Evolutionary conservation across 306 rosid genomes (phyloP).

Genomic region (Heteromeles arbutifolia): DNA sequence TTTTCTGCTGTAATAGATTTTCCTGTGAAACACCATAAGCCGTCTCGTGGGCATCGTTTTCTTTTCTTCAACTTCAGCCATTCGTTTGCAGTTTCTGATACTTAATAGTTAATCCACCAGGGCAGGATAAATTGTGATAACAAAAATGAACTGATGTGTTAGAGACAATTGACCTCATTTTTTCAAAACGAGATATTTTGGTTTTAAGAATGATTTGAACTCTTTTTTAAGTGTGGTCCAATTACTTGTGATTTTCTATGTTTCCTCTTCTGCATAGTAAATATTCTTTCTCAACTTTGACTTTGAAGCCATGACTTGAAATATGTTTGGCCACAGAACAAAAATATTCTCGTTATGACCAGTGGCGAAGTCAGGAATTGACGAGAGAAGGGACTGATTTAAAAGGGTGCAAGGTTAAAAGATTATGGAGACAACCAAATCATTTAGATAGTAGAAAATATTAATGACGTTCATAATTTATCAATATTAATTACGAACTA

Average conservation of each 20-base stretch:
- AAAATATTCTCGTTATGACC: no score
- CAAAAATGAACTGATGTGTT: neutral
- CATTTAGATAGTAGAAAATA: no score
- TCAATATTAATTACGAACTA: no score
- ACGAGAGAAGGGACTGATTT: no score
- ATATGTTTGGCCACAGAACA: neutral
- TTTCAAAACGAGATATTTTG: neutral
- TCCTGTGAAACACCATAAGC: no score
- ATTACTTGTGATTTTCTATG: conserved; percentile 3
- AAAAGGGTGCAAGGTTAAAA: no score
- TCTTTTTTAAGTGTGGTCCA: neutral
- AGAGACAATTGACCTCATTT: neutral
- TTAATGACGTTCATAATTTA: no score
- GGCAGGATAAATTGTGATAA: neutral
- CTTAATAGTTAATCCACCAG: neutral
- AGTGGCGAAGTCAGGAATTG: no score
- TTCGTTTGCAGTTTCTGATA: neutral
- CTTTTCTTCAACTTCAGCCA: neutral
- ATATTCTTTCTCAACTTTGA: conserved; percentile 24
- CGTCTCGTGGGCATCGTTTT: no score
- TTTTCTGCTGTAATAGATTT: neutral
- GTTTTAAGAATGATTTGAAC: neutral
- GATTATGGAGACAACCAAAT: no score
- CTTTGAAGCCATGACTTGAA: conserved; percentile 22
- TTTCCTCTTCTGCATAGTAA: conserved; percentile 20